Conservation (phyloP, 31 red algal genomes). For the Porphyra umbilicalis region DNA sequence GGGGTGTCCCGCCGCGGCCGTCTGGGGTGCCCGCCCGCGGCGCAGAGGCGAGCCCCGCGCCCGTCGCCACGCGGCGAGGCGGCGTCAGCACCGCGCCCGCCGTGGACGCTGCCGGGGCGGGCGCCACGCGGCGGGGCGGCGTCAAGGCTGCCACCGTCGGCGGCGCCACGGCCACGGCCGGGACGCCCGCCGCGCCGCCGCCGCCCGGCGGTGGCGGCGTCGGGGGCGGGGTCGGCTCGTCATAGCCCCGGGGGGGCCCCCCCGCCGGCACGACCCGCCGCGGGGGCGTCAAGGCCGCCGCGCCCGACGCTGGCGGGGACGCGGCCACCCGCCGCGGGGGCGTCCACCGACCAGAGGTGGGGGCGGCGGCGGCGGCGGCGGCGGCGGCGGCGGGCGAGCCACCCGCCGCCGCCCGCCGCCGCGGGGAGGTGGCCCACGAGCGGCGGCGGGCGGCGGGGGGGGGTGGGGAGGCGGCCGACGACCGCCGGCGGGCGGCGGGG, state of each 20-base stretch:
- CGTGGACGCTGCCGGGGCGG: too few relatives aligned
- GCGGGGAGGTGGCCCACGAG: neutral
- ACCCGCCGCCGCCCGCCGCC: too few relatives aligned
- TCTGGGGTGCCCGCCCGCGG: too few relatives aligned
- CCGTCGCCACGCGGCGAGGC: too few relatives aligned
- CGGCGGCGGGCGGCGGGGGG: neutral
- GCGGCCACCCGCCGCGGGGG: neutral
- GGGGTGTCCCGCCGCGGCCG: too few relatives aligned
- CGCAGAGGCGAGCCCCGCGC: too few relatives aligned
- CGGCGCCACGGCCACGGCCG: neutral
- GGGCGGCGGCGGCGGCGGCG: neutral
- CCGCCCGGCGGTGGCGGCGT: too few relatives aligned
- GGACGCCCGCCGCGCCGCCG: neutral
- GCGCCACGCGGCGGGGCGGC: too few relatives aligned
- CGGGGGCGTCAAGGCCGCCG: neutral
- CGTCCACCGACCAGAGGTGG: neutral
- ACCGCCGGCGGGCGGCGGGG: neutral
- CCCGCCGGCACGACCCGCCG: neutral
- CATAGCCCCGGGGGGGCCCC: neutral
- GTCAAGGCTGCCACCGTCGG: too few relatives aligned
- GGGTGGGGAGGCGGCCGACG: neutral
- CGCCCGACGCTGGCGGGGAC: neutral
- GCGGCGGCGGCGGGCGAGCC: too few relatives aligned
- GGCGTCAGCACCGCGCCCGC: too few relatives aligned
- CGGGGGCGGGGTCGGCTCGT: too few relatives aligned